A percentile compares a stretch with the other conserved stretches of the same genome.
Conservation (phyloP, 768 basidiomycete species). For the Artomyces pyxidatus region DNA sequence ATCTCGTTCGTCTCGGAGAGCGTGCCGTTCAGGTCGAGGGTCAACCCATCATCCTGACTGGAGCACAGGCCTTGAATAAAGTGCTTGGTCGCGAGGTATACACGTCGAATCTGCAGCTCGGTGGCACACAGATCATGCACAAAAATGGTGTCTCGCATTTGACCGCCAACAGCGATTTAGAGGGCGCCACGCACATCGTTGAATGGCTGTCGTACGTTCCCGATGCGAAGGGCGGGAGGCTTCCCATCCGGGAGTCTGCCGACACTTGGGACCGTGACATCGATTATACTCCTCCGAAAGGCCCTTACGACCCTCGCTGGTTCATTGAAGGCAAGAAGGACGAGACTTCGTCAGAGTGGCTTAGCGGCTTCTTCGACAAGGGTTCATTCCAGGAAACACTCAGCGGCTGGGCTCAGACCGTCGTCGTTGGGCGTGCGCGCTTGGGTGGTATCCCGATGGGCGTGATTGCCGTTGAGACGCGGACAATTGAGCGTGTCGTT, state of each 20-base stretch:
- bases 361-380: conserved; percentile 93
- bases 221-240: conserved; percentile 64
- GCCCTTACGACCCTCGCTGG: conserved; percentile 95
- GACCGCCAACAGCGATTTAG: conserved; percentile 89
- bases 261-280: conserved; percentile 93
- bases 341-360: conserved; percentile 67
- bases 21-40: conserved; percentile 98
- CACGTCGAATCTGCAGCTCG: conserved; percentile 96
- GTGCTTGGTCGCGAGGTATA: conserved; percentile 98
- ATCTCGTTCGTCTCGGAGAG: conserved; percentile 95
- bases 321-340: conserved; percentile 93
- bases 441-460: conserved; percentile 96
- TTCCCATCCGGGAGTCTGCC: conserved; percentile 67
- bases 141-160: conserved; percentile 99
- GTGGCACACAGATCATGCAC: conserved; percentile 99
- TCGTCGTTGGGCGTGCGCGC: conserved; percentile 93
- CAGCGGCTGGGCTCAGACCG: conserved; percentile 98
- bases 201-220: conserved; percentile 95
- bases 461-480: conserved; percentile 96
- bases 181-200: conserved; percentile 90
- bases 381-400: conserved; percentile 98
- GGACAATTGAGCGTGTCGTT: conserved; percentile 92
- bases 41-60: conserved; percentile 98
- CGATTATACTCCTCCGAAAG: conserved; percentile 84
- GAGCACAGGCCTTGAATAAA: conserved; percentile 95